A percentile compares a stretch with the other conserved stretches of the same genome.
Conservation (phyloP, 345 rosid species). For the Bretschneidera sinensis region DNA sequence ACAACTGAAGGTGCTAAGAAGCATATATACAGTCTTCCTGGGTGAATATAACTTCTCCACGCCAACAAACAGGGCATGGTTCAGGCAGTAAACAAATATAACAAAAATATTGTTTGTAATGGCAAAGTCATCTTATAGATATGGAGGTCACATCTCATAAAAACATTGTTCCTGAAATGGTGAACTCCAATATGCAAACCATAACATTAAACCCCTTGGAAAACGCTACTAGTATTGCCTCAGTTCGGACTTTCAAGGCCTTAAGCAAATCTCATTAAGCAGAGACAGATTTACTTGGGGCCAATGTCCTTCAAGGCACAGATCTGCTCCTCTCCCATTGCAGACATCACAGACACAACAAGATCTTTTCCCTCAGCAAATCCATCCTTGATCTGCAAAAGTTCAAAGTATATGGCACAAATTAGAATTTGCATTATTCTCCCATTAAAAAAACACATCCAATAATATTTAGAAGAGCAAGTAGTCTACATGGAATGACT, state of each 20-base stretch:
- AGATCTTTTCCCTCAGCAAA: constrained; percentile 71
- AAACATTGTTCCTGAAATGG: constrained; percentile 1
- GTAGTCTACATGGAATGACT: no score
- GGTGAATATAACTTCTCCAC: background rate
- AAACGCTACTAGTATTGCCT: constrained; percentile 3
- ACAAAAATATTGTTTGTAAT: constrained; percentile 10
- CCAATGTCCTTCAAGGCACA: constrained; percentile 80
- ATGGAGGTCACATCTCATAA: constrained; percentile 10
- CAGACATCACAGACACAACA: constrained; percentile 71
- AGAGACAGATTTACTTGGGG: constrained; percentile 28
- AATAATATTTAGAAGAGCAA: no score
- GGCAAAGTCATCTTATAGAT: constrained; percentile 14
- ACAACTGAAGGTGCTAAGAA: background rate
- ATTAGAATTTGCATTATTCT: background rate
- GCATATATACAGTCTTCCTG: background rate
- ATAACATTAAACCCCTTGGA: constrained; percentile 4
- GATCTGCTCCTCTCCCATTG: constrained; percentile 96
- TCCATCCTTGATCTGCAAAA: constrained; percentile 61
- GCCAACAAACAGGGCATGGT: background rate
- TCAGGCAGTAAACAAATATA: constrained; percentile 1
- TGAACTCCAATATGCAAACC: constrained; percentile 7
- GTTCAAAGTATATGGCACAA: background rate
- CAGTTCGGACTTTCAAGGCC: background rate
- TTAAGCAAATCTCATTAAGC: background rate
- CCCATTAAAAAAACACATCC: no score